Percentiles rank a stretch among this genome's conserved stretches.
phyloP scores from a whole-genome alignment of 192 early-diverging fungal species.

The Dissophora ornata region DNA sequence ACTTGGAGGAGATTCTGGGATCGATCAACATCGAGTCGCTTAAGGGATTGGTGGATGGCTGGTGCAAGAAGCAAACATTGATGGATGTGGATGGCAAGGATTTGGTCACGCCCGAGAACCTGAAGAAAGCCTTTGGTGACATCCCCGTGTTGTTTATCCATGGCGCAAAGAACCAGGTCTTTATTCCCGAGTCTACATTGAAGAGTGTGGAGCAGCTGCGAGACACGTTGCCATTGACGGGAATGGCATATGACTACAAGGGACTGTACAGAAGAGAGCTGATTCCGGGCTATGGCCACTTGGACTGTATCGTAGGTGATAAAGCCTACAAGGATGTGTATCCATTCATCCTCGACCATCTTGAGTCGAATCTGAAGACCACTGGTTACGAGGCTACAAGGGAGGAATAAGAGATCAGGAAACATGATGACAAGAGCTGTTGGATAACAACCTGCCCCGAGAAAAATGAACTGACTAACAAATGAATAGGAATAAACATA shows the following conservation, averaged over 20 bases:
- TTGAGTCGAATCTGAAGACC: slow-evolving; percentile 17
- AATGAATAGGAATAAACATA: neutral
- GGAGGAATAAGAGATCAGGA: slow-evolving; percentile 10
- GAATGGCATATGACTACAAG: slow-evolving; percentile 43
- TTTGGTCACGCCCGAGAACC: slow-evolving; percentile 41
- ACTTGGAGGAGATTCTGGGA: slow-evolving; percentile 47
- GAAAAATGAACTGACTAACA: no score
- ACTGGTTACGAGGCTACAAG: slow-evolving; percentile 24
- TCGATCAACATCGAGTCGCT: slow-evolving; percentile 50
- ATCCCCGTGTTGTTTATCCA: slow-evolving; percentile 51
- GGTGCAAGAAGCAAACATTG: slow-evolving; percentile 31
- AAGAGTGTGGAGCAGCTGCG: slow-evolving; percentile 39
- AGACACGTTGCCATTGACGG: slow-evolving; percentile 27
- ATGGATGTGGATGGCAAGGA: slow-evolving; percentile 26
- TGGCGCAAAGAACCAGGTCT: slow-evolving; percentile 56
- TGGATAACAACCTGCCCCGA: no score
- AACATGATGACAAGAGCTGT: neutral
- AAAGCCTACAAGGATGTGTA: slow-evolving; percentile 47
- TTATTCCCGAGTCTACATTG: slow-evolving; percentile 32
- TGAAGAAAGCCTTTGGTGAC: slow-evolving; percentile 38
- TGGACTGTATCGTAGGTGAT: slow-evolving; percentile 49
- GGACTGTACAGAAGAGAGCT: slow-evolving; percentile 31
- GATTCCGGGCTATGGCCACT: slow-evolving; percentile 43
- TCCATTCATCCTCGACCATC: slow-evolving; percentile 27
- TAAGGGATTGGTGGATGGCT: slow-evolving; percentile 25